A percentile compares a stretch with the other conserved stretches of the same genome.
These are phyloP conservation scores for Ophiostoma ips DNA, from an alignment of 2,329 filamentous ascomycete species.

Conservation along the genomic window DNA sequence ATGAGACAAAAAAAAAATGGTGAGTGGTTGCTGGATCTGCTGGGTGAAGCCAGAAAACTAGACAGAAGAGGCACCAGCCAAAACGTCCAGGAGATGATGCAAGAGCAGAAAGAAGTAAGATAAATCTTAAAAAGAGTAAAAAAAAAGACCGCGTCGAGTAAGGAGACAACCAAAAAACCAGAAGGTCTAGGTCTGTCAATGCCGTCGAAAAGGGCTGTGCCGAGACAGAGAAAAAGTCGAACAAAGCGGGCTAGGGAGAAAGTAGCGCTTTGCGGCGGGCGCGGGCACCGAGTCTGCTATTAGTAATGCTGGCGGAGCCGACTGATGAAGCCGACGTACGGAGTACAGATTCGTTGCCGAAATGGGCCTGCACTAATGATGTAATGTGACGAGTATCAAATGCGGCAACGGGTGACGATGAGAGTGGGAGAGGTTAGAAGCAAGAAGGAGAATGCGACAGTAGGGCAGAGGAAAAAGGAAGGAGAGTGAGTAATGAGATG, in stretches of 20 bases:
- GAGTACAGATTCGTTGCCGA: no score
- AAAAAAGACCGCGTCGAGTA: background rate
- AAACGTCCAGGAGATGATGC: background rate
- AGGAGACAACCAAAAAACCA: background rate
- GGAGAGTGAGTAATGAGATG: no score
- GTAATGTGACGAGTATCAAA: background rate
- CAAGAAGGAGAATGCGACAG: no score
- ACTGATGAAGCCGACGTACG: constrained; percentile 5
- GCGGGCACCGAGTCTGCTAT: background rate
- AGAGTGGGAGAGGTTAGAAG: background rate
- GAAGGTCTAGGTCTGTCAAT: background rate
- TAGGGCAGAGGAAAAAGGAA: background rate
- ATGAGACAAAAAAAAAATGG: no score
- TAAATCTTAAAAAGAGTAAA: background rate
- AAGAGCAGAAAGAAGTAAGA: background rate
- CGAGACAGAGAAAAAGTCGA: background rate
- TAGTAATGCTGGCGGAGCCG: constrained; percentile 6
- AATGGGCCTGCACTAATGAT: background rate
- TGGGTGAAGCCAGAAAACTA: background rate
- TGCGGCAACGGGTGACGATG: background rate
- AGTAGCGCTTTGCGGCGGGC: constrained; percentile 5
- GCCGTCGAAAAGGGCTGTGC: background rate
- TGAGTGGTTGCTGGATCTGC: background rate
- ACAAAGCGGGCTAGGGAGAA: background rate
- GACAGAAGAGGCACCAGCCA: no score